Evolutionary conservation across 1,139 yeast species (phyloP), one percentile per base, ranked within the genome.

Genomic region (Pneumocystis carinii): DNA sequence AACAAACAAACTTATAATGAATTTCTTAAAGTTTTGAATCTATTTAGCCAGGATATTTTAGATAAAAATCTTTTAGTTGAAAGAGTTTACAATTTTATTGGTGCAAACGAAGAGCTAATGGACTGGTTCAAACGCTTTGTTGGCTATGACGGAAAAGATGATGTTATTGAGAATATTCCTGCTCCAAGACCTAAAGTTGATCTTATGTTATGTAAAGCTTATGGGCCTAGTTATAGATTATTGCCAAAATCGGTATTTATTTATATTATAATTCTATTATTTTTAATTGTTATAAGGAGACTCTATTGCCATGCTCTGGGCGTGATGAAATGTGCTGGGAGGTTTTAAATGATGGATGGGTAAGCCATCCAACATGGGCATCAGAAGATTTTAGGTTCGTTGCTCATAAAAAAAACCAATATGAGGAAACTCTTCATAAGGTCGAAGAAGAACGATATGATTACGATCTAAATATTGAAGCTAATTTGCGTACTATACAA

Each of bases 301-400:
- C 96, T 0, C 87, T 84, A 71, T 90, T 90, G 96, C 97, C 97
- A 24, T 90, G 97, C 71, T 88, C 96, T 10, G 98, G 98, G 32
- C 83, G 98, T 69, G 99, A 94, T 74, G 97, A 90, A 71, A 88
- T 94, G 94, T 94, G 98, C 73, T 90, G 97, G 97, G 97, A 92
- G 73, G 96, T 92, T 35, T 80, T 94, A 69, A 92, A 92, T 74
- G 98, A 92, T 73, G 97, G 92, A 75, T 94, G 97, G 97, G 97
- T 92, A 35, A 97, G 97, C 2, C 97, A 90, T 74, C 99, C 99
- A 53, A 95, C 96, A 6, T 94, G 98, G 98, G 98, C 97, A 1
- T 90, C 97, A 0, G 98, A 92, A 74, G 98, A 94, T 73, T 88
- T 96, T 32, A 98, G 98, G 0, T 92, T 90, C 72, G 90, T 92